Conservation (phyloP, 306 rosid genomes). For the Astragalus membranaceus region DNA sequence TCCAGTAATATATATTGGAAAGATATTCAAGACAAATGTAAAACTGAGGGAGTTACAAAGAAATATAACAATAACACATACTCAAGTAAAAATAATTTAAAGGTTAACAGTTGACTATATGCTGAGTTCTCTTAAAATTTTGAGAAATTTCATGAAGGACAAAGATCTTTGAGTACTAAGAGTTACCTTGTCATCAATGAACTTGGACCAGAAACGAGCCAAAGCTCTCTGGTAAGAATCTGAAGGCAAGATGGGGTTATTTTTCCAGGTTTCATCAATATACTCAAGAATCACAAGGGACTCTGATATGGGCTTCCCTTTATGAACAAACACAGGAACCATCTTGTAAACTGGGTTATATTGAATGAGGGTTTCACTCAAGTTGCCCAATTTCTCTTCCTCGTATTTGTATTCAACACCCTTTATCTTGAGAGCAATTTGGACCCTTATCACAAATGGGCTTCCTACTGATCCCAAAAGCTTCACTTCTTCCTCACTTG, state of each 20-base stretch:
- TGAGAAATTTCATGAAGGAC: no score
- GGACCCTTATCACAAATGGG: constrained; percentile 37
- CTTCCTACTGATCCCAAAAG: constrained; percentile 39
- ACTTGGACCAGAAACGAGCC: constrained; percentile 63
- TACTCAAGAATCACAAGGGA: constrained; percentile 52
- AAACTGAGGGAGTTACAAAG: no score
- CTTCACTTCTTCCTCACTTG: constrained; percentile 27
- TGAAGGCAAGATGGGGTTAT: constrained; percentile 36
- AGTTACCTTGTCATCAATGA: constrained; percentile 53
- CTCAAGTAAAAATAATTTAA: no score
- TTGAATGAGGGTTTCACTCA: constrained; percentile 37
- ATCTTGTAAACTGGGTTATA: constrained; percentile 55
- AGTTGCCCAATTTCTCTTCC: constrained; percentile 31
- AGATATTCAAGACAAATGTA: background rate
- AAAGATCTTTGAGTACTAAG: no score
- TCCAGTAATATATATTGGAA: background rate
- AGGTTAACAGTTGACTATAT: no score
- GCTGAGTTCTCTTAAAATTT: no score
- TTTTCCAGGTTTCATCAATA: constrained; percentile 41
- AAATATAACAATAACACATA: no score
- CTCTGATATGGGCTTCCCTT: constrained; percentile 43
- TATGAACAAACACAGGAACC: constrained; percentile 45
- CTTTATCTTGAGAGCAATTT: constrained; percentile 46
- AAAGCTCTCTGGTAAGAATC: constrained; percentile 37
- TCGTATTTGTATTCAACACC: constrained; percentile 35